Conservation (phyloP, 345 rosid species). For the Punica granatum region DNA sequence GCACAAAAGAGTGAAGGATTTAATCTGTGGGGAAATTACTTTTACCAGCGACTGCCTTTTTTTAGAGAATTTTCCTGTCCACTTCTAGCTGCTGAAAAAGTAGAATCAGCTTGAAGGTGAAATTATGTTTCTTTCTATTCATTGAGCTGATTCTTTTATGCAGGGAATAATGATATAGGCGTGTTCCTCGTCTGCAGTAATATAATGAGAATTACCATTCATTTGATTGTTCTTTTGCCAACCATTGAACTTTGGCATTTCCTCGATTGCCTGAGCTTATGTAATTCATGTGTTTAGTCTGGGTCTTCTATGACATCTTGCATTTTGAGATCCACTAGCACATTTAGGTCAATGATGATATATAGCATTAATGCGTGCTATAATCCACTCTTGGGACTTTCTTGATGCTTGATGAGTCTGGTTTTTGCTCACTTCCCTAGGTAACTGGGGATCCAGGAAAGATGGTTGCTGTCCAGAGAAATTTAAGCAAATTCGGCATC, state of each 20-base stretch:
- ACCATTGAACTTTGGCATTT: neutral
- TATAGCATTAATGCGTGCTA: neutral
- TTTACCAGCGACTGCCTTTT: too few species aligned
- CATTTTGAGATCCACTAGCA: too few species aligned
- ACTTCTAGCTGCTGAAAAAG: too few species aligned
- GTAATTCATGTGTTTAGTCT: neutral
- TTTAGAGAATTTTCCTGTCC: too few species aligned
- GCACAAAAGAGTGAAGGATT: neutral
- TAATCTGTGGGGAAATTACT: neutral
- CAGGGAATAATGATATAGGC: neutral
- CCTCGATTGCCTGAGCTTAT: neutral
- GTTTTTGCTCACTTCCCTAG: conserved; percentile 20
- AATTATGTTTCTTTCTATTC: neutral
- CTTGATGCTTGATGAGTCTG: neutral
- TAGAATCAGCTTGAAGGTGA: neutral
- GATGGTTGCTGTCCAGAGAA: conserved; percentile 82
- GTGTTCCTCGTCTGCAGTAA: neutral
- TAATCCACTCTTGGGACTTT: neutral
- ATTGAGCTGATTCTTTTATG: neutral
- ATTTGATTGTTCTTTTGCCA: neutral
- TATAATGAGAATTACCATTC: neutral
- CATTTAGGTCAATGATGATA: too few species aligned
- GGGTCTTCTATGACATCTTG: neutral
- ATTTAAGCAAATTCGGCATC: conserved; percentile 81
- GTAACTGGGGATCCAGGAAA: conserved; percentile 99